Percentiles rank a stretch among this genome's conserved stretches.
These are phyloP conservation scores for Blastomyces percursus DNA, from an alignment of 2,329 filamentous ascomycete genomes.

Conservation along the genomic window DNA sequence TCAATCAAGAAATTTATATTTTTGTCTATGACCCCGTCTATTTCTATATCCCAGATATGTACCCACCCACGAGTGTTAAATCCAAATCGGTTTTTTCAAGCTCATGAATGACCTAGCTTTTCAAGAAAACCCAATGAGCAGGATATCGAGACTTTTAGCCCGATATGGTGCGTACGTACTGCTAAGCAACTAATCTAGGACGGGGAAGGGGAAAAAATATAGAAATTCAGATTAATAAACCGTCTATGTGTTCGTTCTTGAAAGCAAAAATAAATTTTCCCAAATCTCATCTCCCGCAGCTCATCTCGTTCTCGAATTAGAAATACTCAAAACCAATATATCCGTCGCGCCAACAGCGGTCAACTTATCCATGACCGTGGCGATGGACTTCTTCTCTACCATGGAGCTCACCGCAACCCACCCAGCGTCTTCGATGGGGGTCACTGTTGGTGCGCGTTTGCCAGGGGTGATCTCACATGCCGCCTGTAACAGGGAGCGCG, in stretches of 20 bases:
- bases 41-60: too few species aligned
- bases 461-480: slow-evolving; percentile 78
- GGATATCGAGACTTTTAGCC: too few species aligned
- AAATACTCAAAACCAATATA: slow-evolving; percentile 74
- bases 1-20: too few species aligned
- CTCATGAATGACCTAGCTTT: too few species aligned
- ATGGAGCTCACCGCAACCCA: slow-evolving; percentile 95
- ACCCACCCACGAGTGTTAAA: too few species aligned
- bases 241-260: not conserved
- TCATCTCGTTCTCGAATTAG: slow-evolving; percentile 55
- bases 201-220: too few species aligned
- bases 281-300: not conserved
- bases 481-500: slow-evolving; percentile 53
- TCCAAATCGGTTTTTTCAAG: too few species aligned
- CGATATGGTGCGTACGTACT: too few species aligned
- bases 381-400: slow-evolving; percentile 81
- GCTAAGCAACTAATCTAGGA: too few species aligned
- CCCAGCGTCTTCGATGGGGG: slow-evolving; percentile 71
- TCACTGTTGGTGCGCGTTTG: slow-evolving; percentile 85
- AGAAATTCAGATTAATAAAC: not conserved
- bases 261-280: not conserved
- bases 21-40: too few species aligned
- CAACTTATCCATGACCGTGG: slow-evolving; percentile 76
- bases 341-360: slow-evolving; percentile 67
- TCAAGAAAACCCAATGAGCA: too few species aligned